Conservation (phyloP, 345 rosid species). For the Dimocarpus longan region DNA sequence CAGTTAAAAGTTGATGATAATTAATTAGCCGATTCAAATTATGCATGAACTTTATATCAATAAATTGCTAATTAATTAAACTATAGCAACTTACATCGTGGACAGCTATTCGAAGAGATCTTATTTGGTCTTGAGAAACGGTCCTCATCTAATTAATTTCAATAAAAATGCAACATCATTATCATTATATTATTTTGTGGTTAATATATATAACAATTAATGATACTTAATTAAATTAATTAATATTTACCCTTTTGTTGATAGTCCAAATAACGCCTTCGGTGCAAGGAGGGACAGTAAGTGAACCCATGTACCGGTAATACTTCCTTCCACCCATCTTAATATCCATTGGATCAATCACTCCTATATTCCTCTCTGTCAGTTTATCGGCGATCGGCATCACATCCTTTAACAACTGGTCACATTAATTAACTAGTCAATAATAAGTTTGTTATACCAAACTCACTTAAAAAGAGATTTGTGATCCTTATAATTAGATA, state of each 20-base stretch:
- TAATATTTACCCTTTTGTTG: conserved; percentile 44
- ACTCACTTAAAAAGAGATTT: background rate
- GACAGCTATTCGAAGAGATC: conserved; percentile 45
- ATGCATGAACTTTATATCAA: background rate
- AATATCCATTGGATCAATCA: conserved; percentile 54
- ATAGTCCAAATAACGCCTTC: conserved; percentile 76
- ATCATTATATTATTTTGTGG: too few relatives aligned
- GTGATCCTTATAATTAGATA: too few relatives aligned
- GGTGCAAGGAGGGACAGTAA: conserved; percentile 82
- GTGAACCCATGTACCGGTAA: conserved; percentile 75
- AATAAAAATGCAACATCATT: background rate
- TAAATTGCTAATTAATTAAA: background rate
- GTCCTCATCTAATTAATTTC: conserved; percentile 31
- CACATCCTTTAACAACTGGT: conserved; percentile 34
- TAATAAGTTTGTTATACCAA: too few relatives aligned
- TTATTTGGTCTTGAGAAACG: conserved; percentile 46
- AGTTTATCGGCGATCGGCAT: conserved; percentile 9
- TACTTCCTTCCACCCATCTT: conserved; percentile 50
- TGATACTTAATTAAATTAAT: too few relatives aligned
- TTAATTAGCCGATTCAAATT: background rate
- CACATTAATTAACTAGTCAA: background rate
- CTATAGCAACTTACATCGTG: conserved; percentile 49
- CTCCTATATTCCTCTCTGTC: conserved; percentile 40
- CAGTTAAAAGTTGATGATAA: background rate
- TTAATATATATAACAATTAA: too few relatives aligned